A percentile compares a stretch with the other conserved stretches of the same genome.
phyloP scores from a whole-genome alignment of 2,329 filamentous ascomycete species.

The Trichoderma afroharzianum region DNA sequence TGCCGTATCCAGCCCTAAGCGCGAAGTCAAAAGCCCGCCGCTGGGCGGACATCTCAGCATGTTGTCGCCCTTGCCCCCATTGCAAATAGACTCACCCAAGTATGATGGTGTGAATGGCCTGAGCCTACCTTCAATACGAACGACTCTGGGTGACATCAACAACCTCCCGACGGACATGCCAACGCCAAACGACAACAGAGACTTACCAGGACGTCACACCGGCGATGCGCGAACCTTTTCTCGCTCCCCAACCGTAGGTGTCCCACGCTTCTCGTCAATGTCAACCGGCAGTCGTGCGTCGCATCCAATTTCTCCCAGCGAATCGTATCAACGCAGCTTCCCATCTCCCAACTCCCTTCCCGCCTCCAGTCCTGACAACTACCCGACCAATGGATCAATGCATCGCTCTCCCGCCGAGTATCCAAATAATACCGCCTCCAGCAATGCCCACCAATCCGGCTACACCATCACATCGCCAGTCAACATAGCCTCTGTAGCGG shows the following conservation, averaged over 20 bases:
- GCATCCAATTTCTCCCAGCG: conserved; percentile 50
- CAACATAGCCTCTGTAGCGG: conserved; percentile 37
- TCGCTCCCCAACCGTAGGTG: conserved; percentile 35
- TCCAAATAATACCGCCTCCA: conserved; percentile 40
- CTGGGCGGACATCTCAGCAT: conserved; percentile 20
- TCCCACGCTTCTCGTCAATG: conserved; percentile 32
- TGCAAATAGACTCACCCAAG: conserved; percentile 33
- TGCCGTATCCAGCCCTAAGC: conserved; percentile 18
- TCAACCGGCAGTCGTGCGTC: conserved; percentile 31
- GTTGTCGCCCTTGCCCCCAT: conserved; percentile 33
- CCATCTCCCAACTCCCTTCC: conserved; percentile 45
- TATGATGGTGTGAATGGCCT: conserved; percentile 34
- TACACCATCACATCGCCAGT: conserved; percentile 42
- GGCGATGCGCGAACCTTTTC: conserved; percentile 28
- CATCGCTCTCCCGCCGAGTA: conserved; percentile 41
- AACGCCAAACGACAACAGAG: conserved; percentile 34
- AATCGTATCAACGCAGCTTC: conserved; percentile 43
- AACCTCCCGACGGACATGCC: conserved; percentile 30
- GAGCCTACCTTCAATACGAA: conserved; percentile 36
- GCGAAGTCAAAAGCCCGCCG: conserved; percentile 9
- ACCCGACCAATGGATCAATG: conserved; percentile 31
- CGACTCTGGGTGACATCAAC: conserved; percentile 32
- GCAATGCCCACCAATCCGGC: conserved; percentile 46
- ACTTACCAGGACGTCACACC: conserved; percentile 25
- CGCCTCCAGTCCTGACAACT: conserved; percentile 39